phyloP scores from a whole-genome alignment of 2,329 filamentous ascomycete genomes.

The Remersonia thermophila region DNA sequence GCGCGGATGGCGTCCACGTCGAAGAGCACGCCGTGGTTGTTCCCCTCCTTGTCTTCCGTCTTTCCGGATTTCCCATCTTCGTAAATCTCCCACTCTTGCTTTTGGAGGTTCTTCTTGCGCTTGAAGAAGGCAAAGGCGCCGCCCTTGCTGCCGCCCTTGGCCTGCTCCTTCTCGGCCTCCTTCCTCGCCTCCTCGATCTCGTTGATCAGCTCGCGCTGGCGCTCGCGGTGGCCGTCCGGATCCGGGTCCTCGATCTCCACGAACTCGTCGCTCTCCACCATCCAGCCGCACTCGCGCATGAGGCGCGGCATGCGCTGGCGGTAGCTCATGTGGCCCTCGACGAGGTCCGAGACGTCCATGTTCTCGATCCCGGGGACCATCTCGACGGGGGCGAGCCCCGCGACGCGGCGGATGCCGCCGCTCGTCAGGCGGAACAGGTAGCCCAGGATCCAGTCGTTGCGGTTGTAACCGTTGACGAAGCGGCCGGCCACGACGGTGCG shows the following conservation, averaged over 20 bases:
- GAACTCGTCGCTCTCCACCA: slow-evolving; percentile 87
- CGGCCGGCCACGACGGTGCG: slow-evolving; percentile 80
- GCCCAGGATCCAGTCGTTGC: slow-evolving; percentile 92
- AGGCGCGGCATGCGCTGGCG: slow-evolving; percentile 82
- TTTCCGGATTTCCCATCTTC: slow-evolving; percentile 48
- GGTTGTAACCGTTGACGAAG: slow-evolving; percentile 89
- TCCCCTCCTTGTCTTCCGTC: slow-evolving; percentile 37
- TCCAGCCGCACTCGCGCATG: slow-evolving; percentile 78
- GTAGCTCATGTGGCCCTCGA: slow-evolving; percentile 94
- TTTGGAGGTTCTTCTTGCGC: slow-evolving; percentile 65
- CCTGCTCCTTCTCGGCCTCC: slow-evolving; percentile 69
- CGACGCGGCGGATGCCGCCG: slow-evolving; percentile 80
- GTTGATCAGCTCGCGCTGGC: slow-evolving; percentile 85
- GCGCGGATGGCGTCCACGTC: slow-evolving; percentile 90
- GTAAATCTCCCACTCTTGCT: slow-evolving; percentile 91
- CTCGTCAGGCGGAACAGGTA: slow-evolving; percentile 93
- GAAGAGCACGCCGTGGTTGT: slow-evolving; percentile 62
- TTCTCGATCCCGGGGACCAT: slow-evolving; percentile 76
- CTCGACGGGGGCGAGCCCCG: slow-evolving; percentile 68
- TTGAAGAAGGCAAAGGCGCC: slow-evolving; percentile 63
- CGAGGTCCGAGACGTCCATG: slow-evolving; percentile 71
- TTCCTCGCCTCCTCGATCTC: slow-evolving; percentile 93
- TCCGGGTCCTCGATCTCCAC: slow-evolving; percentile 95
- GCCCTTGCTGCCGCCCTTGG: slow-evolving; percentile 42
- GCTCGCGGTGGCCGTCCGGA: slow-evolving; percentile 76